A percentile compares a stretch with the other conserved stretches of the same genome.
These are phyloP conservation scores for Saturnispora silvae DNA, from an alignment of 805 yeast species.

Conservation along the genomic window DNA sequence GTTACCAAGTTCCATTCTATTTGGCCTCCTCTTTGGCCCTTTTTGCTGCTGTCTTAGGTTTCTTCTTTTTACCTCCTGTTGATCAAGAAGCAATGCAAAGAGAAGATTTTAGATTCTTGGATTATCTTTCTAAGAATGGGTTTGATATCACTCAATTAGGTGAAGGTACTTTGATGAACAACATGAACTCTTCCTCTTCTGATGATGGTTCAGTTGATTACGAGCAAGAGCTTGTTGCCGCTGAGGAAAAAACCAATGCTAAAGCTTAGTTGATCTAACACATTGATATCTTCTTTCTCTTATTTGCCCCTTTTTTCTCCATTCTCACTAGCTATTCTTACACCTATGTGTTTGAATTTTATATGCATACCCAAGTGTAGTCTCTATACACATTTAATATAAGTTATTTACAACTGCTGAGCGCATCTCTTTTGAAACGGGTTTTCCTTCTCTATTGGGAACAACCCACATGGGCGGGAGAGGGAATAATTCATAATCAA, in stretches of 20 bases:
- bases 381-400: too few relatives aligned
- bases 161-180: slow-evolving; percentile 19
- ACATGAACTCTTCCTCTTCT: neutral
- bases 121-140: slow-evolving; percentile 56
- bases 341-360: too few relatives aligned
- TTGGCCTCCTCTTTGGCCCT: slow-evolving; percentile 70
- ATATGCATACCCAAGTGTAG: too few relatives aligned
- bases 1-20: slow-evolving; percentile 71
- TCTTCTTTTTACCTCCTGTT: slow-evolving; percentile 67
- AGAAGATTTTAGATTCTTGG: slow-evolving; percentile 66
- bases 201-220: slow-evolving; percentile 2
- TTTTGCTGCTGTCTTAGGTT: slow-evolving; percentile 56
- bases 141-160: slow-evolving; percentile 58
- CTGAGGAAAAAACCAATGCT: neutral
- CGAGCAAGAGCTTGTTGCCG: slow-evolving; percentile 1
- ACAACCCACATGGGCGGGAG: too few relatives aligned
- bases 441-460: too few relatives aligned
- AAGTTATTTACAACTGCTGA: too few relatives aligned
- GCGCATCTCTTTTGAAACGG: too few relatives aligned
- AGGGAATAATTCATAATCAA: too few relatives aligned
- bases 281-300: too few relatives aligned
- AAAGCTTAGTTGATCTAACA: too few relatives aligned
- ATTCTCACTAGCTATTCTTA: too few relatives aligned
- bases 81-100: slow-evolving; percentile 73
- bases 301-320: too few relatives aligned